Base-by-base conservation (phyloP, 75 land plant genomes). In the Azolla pinnata region DNA sequence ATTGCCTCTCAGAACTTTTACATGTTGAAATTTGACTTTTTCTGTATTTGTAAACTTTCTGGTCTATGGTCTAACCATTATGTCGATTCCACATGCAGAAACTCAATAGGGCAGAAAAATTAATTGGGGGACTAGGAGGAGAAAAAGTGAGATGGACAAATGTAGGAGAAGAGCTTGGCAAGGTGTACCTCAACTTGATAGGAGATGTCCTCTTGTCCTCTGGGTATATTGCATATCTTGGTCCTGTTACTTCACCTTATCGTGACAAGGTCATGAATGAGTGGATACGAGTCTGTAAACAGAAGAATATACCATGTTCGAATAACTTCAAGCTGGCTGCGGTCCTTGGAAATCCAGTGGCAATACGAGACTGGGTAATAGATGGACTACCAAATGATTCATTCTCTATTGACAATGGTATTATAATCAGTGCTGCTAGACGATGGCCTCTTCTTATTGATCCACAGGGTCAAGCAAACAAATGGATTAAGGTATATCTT, bases 401-500 rank as follows among this genome's bases (percentile, higher is more conserved):
- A 14, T 73, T 73, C 30, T 73, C 75, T 0, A 60, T 73, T 38
- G 75, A 73, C 33, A 73, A 67, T 66, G 75, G 57, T 0, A 73
- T 73, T 19, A 66, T 73, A 18, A 73, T 73, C 57, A 60, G 61
- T 25, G 48, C 57, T 1, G 75, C 75, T 18, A 54, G 66, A 56
- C 56, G 75, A 16, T 73, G 75, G 75, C 75, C 75, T 28, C 56
- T 73, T 19, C 64, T 73, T 0, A 73, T 73, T 25, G 75, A 73
- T 56, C 75, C 75, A 23, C 75, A 73, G 21, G 75, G 75, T 48
- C 75, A 73, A 20, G 75, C 75, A 20, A 73, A 73, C 31, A 73
- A 73, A 30, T 73, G 69, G 70, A 73, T 73, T 21, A 54, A 68
- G 56, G 75, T 73, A 56, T 21, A 26, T 29, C n/a, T 2, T 25